Evolutionary conservation across 306 rosid species (phyloP).

Genomic region (Cucumis sativus): DNA sequence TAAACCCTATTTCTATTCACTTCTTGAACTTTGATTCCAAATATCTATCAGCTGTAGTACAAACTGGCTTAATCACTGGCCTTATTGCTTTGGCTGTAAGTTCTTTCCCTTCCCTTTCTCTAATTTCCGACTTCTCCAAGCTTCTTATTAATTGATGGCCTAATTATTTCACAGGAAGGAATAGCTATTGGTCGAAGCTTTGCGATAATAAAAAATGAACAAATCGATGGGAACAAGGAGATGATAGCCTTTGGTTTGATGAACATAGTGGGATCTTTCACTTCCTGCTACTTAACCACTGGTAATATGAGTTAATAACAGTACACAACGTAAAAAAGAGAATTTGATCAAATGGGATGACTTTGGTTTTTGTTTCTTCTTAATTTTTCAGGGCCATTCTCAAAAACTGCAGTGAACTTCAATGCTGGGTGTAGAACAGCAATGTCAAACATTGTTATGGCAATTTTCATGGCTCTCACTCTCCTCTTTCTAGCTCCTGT

Average conservation of each 20-base stretch:
- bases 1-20: slow-evolving; percentile 51
- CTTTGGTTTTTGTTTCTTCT: background rate
- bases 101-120: background rate
- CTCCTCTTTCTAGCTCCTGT: slow-evolving; percentile 64
- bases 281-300: slow-evolving; percentile 89
- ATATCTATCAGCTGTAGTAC: slow-evolving; percentile 29
- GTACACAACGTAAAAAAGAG: background rate
- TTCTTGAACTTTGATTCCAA: slow-evolving; percentile 31
- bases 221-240: slow-evolving; percentile 89
- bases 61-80: slow-evolving; percentile 51
- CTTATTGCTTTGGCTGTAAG: slow-evolving; percentile 71
- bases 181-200: slow-evolving; percentile 94
- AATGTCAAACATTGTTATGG: slow-evolving; percentile 50
- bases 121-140: background rate
- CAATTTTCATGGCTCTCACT: slow-evolving; percentile 40
- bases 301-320: slow-evolving; percentile 24
- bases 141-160: background rate
- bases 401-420: slow-evolving; percentile 83
- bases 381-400: slow-evolving; percentile 61
- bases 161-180: slow-evolving; percentile 63
- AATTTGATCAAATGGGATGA: background rate
- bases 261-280: slow-evolving; percentile 70
- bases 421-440: slow-evolving; percentile 64
- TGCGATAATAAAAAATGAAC: slow-evolving; percentile 42
- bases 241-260: slow-evolving; percentile 82